Conservation (phyloP, 148 eudicot genomes). For the Heliamphora exappendiculata region DNA sequence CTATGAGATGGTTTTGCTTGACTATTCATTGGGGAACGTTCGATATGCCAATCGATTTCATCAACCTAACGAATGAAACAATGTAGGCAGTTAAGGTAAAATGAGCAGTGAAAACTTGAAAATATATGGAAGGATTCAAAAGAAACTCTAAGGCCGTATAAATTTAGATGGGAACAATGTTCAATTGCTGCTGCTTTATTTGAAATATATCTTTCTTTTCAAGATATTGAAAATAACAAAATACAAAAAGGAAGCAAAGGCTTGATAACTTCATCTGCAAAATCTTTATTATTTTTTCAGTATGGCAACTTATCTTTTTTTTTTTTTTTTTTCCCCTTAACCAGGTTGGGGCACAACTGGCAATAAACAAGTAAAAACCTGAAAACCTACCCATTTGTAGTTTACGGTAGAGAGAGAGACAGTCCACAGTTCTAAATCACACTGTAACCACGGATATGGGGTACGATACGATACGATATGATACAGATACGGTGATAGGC, state of each 20-base stretch:
- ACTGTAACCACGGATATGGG: no score
- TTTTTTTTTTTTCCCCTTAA: background rate
- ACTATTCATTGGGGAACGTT: slow-evolving; percentile 19
- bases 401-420: no score
- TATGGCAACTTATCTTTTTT: background rate
- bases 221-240: background rate
- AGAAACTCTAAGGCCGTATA: background rate
- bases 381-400: no score
- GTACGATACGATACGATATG: no score
- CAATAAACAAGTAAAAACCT: no score
- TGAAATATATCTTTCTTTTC: background rate
- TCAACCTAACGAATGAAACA: slow-evolving; percentile 25
- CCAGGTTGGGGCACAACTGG: background rate
- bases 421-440: no score
- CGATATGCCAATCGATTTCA: background rate
- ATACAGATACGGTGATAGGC: no score
- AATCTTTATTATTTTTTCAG: background rate
- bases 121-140: background rate
- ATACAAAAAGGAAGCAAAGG: background rate
- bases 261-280: background rate
- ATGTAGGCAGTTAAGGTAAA: slow-evolving; percentile 3
- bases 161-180: background rate
- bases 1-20: slow-evolving; percentile 40
- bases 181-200: background rate
- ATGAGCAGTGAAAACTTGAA: background rate